Base-by-base conservation (phyloP, 805 yeast species). In the Yarrowia deformans region DNA sequence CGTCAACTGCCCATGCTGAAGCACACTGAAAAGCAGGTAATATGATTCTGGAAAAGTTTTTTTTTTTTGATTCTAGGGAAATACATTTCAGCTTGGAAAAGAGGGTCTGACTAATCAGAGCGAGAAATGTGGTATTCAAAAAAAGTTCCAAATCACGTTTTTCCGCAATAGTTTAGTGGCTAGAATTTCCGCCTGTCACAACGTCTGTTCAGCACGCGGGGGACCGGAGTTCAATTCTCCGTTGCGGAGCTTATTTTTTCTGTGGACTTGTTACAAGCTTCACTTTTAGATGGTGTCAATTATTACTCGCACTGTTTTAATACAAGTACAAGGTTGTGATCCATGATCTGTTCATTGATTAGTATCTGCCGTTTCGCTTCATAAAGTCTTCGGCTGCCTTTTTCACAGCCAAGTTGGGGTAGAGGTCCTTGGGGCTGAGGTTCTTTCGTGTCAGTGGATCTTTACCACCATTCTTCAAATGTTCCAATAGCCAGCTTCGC, bases 361-460 rank as follows among this genome's bases (percentile, higher is more conserved):
- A 63, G n/a, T 48, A 63, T 18, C 10, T 37, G 12, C 55, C 56
- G 48, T 48, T 35, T 39, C 37, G 19, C 18, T 37, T 63, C 48
- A 63, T 48, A 37, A 48, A 63, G 40, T 35, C 76, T 66, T 76
- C 78, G 4, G 81, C 81, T 2, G 84, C 80, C 40, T 80, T 78
- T 67, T 78, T 79, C 8, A 83, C 68, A 8, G 79, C 81, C 67
- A 81, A 70, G 69, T 83, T 83, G 1, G 84, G 83, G 43, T 79
- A 75, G 40, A 83, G 70, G 49, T 83, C 82, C 39, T 70, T 70
- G 32, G 77, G 77, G 14, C 70, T 73, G 43, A 83, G 72, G 2
- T 78, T 76, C 69, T 75, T 74, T 69, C 84, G 74, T 1, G 84
- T 79, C 46, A 83, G 72, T 6, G 85, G 85, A 72, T 83, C 85